Conservation (phyloP, 225 moss, liverwort and hornwort genomes). For the Bryoerythrophyllum caledonicum region DNA sequence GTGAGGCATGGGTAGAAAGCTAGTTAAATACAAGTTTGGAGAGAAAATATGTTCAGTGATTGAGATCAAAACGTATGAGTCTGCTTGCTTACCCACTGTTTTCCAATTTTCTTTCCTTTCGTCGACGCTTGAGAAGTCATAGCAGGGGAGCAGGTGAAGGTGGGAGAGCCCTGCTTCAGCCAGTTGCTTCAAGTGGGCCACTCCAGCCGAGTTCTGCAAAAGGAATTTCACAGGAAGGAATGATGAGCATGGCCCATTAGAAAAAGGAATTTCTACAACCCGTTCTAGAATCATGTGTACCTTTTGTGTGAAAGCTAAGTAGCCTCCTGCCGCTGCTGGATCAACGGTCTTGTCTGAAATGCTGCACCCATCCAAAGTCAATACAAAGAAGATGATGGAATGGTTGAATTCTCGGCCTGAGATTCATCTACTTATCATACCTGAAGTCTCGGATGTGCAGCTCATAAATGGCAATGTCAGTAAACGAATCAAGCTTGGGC, state of each 20-base stretch:
- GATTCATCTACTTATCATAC: slow-evolving; percentile 12
- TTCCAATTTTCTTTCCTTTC: slow-evolving; percentile 71
- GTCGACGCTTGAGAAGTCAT: slow-evolving; percentile 65
- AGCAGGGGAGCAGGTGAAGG: slow-evolving; percentile 66
- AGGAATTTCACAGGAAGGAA: too few relatives aligned
- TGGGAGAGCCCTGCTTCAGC: slow-evolving; percentile 72
- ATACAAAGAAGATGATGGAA: not conserved
- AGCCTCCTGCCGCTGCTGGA: slow-evolving; percentile 55
- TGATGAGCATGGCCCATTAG: too few relatives aligned
- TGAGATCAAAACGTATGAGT: not conserved
- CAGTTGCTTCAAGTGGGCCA: slow-evolving; percentile 56
- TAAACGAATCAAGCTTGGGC: slow-evolving; percentile 58
- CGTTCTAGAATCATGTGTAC: slow-evolving; percentile 10
- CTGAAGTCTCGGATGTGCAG: slow-evolving; percentile 82
- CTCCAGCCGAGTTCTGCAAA: slow-evolving; percentile 61
- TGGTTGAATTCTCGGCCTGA: too few relatives aligned
- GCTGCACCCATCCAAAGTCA: slow-evolving; percentile 26
- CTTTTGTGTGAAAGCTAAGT: slow-evolving; percentile 65
- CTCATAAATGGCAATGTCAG: slow-evolving; percentile 75
- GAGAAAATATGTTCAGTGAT: not conserved
- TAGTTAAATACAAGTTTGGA: not conserved
- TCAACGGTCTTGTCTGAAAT: slow-evolving; percentile 60
- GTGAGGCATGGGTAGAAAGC: too few relatives aligned
- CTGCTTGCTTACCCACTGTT: slow-evolving; percentile 38
- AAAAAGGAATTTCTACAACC: too few relatives aligned